Conservation (phyloP, 2,329 filamentous ascomycete genomes). For the Aureobasidium sp. region DNA sequence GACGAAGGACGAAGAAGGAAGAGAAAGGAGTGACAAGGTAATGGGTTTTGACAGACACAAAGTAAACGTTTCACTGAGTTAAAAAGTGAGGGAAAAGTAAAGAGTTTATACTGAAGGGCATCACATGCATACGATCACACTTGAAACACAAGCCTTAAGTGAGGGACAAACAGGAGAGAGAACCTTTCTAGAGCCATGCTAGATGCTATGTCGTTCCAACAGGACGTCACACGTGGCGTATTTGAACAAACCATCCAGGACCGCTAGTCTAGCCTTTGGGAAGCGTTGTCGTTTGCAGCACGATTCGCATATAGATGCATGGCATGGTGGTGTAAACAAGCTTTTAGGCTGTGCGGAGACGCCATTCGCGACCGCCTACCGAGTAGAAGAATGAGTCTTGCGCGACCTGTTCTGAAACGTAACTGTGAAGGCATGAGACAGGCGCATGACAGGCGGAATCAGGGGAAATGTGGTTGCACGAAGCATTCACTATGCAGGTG, state of each 20-base stretch:
- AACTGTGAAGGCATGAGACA: constrained; percentile 1
- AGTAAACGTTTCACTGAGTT: constrained; percentile 11
- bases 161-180: constrained; percentile 12
- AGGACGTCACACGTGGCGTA: constrained; percentile 17
- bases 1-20: neutral
- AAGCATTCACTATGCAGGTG: constrained; percentile 5
- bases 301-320: constrained; percentile 15
- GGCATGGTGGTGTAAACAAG: constrained; percentile 1
- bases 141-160: constrained; percentile 10
- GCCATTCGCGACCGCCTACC: constrained; percentile 3
- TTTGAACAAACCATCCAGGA: constrained; percentile 5
- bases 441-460: constrained; percentile 10
- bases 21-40: constrained; percentile 9
- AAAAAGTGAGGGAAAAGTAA: constrained; percentile 10
- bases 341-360: constrained; percentile 14
- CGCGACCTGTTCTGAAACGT: constrained; percentile 11
- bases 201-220: constrained; percentile 11
- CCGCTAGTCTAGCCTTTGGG: neutral
- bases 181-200: constrained; percentile 9
- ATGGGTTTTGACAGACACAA: neutral
- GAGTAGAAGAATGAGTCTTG: neutral
- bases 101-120: constrained; percentile 5
- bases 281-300: constrained; percentile 3
- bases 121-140: constrained; percentile 15
- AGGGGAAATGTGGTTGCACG: constrained; percentile 15